These are phyloP conservation scores for Capsicum pubescens DNA, from an alignment of 257 asterid genomes.

Conservation along the genomic window DNA sequence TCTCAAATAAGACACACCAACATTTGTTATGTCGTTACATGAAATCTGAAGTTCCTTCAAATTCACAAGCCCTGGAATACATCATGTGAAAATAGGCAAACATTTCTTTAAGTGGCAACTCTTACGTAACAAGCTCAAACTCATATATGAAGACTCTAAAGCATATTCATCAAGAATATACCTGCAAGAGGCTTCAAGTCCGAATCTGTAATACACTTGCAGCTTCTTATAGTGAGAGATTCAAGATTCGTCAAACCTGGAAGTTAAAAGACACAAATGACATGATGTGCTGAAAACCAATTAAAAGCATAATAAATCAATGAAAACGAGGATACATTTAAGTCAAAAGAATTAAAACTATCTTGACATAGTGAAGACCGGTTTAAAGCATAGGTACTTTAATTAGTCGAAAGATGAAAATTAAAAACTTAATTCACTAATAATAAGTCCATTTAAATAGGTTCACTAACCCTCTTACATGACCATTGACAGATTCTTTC, in stretches of 20 bases:
- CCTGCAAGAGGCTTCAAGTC: conserved; percentile 91
- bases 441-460: background rate
- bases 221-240: conserved; percentile 79
- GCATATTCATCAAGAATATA: conserved; percentile 27
- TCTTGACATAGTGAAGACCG: background rate
- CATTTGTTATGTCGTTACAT: conserved; percentile 25
- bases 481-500: background rate
- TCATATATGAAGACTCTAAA: background rate
- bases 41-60: conserved; percentile 34
- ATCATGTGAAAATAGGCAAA: background rate
- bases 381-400: background rate
- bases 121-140: background rate
- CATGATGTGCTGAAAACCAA: background rate
- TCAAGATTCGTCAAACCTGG: conserved; percentile 83
- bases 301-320: background rate
- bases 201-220: conserved; percentile 82
- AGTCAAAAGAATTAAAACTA: background rate
- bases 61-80: conserved; percentile 26
- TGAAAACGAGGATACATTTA: background rate
- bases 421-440: background rate
- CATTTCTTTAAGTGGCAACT: background rate
- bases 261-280: conserved; percentile 24
- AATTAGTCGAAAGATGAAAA: background rate
- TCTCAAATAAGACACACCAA: conserved; percentile 32
- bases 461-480: background rate